Evolutionary conservation across 768 basidiomycete genomes (phyloP).

Genomic region (Rhizopogon vulgaris): DNA sequence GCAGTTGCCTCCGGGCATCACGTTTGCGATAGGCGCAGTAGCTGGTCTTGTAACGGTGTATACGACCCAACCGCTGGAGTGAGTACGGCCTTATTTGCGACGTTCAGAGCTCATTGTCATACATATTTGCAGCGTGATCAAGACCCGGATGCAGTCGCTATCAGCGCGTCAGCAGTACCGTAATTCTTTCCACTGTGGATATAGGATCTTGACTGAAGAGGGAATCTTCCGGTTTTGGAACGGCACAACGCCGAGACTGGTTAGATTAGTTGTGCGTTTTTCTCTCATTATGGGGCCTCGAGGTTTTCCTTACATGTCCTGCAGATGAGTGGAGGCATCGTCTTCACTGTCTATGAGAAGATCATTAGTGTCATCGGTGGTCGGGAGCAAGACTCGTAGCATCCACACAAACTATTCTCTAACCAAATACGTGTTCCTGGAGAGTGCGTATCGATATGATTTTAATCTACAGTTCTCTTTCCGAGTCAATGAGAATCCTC

Average conservation of each 20-base stretch:
- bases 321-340: slow-evolving; percentile 88
- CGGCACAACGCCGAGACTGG: slow-evolving; percentile 87
- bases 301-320: neutral
- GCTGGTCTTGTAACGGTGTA: slow-evolving; percentile 96
- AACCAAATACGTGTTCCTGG: neutral
- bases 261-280: slow-evolving; percentile 65
- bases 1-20: slow-evolving; percentile 77
- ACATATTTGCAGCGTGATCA: slow-evolving; percentile 65
- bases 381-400: slow-evolving; percentile 8
- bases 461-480: neutral
- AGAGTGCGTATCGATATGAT: neutral
- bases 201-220: slow-evolving; percentile 91
- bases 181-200: slow-evolving; percentile 94
- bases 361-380: slow-evolving; percentile 50
- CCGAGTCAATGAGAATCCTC: slow-evolving; percentile 10
- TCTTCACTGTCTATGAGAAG: slow-evolving; percentile 89
- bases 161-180: slow-evolving; percentile 78
- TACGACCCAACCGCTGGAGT: slow-evolving; percentile 83
- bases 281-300: neutral
- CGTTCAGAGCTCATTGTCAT: neutral
- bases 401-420: neutral
- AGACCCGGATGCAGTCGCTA: slow-evolving; percentile 96
- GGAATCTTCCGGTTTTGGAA: slow-evolving; percentile 93
- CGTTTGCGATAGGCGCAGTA: slow-evolving; percentile 90
- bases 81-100: slow-evolving; percentile 16